These are phyloP conservation scores for Aspergillus novofumigatus DNA, from an alignment of 2,329 filamentous ascomycete species.

Conservation along the genomic window DNA sequence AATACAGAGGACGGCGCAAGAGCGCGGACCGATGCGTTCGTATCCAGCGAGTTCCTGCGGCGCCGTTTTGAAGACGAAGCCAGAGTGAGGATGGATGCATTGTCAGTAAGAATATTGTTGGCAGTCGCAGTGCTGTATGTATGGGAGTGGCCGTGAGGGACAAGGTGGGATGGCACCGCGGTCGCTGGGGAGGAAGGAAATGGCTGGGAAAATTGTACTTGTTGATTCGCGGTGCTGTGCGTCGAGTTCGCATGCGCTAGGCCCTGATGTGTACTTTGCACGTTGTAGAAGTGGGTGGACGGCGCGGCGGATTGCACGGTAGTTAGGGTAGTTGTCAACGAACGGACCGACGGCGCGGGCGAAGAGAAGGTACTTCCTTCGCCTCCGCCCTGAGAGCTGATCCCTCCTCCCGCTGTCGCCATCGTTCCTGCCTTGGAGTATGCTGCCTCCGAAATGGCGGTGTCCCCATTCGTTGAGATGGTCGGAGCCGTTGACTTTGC, in stretches of 20 bases:
- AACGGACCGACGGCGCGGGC: constrained; percentile 61
- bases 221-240: constrained; percentile 35
- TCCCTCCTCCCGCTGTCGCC: constrained; percentile 57
- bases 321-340: constrained; percentile 61
- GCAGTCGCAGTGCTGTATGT: constrained; percentile 60
- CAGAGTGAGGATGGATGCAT: constrained; percentile 62
- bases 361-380: constrained; percentile 64
- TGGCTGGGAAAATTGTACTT: constrained; percentile 56
- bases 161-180: constrained; percentile 58
- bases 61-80: constrained; percentile 62
- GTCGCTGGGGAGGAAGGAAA: constrained; percentile 57
- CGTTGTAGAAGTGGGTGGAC: constrained; percentile 43
- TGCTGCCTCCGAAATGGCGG: constrained; percentile 67
- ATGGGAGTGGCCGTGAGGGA: constrained; percentile 48
- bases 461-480: constrained; percentile 77
- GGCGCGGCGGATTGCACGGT: constrained; percentile 61
- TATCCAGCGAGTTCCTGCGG: constrained; percentile 60
- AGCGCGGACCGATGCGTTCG: constrained; percentile 63
- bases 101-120: constrained; percentile 61
- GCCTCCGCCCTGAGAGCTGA: constrained; percentile 64
- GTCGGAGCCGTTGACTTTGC: constrained; percentile 74
- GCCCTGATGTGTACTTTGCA: constrained; percentile 28
- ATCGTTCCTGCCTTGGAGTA: constrained; percentile 79
- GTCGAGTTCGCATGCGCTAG: constrained; percentile 32
- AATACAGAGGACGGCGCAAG: constrained; percentile 61